These are phyloP conservation scores for Cystofilobasidium bisporidii DNA, from an alignment of 768 basidiomycete genomes.

Conservation along the genomic window DNA sequence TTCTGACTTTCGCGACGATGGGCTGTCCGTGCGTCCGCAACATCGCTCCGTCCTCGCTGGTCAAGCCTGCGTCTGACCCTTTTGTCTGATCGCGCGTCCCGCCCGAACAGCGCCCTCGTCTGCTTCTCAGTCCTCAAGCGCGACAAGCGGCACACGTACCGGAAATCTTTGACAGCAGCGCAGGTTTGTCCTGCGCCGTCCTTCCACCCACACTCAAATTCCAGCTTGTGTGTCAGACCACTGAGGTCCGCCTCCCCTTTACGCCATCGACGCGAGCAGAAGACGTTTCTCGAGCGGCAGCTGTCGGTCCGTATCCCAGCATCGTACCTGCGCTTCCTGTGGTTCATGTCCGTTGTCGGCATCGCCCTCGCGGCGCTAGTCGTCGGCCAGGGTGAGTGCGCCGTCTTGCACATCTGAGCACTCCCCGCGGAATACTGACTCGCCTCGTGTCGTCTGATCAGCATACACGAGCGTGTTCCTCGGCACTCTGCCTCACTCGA, in stretches of 20 bases:
- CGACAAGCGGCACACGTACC: slow-evolving; percentile 41
- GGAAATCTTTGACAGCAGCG: slow-evolving; percentile 32
- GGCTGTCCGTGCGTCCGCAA: slow-evolving; percentile 32
- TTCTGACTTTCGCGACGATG: slow-evolving; percentile 39
- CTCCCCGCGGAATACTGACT: too few relatives aligned
- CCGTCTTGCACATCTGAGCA: too few relatives aligned
- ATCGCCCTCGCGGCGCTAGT: slow-evolving; percentile 42
- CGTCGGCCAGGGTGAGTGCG: slow-evolving; percentile 41
- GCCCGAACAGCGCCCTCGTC: slow-evolving; percentile 33
- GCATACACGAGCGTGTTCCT: slow-evolving; percentile 43
- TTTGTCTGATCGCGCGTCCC: too few relatives aligned
- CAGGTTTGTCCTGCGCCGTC: not conserved
- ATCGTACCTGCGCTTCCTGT: slow-evolving; percentile 43
- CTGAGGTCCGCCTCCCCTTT: not conserved
- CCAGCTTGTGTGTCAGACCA: too few relatives aligned
- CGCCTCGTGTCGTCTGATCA: too few relatives aligned
- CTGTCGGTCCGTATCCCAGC: slow-evolving; percentile 40
- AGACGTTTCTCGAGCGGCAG: slow-evolving; percentile 38
- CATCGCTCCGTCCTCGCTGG: not conserved
- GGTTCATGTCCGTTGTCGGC: slow-evolving; percentile 42
- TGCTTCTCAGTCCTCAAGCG: slow-evolving; percentile 43
- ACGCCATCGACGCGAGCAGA: not conserved
- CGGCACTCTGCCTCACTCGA: slow-evolving; percentile 42
- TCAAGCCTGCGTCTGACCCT: not conserved
- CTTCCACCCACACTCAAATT: too few relatives aligned